Conservation (phyloP, 106 monocot genomes). For the Dendrobium catenatum region DNA sequence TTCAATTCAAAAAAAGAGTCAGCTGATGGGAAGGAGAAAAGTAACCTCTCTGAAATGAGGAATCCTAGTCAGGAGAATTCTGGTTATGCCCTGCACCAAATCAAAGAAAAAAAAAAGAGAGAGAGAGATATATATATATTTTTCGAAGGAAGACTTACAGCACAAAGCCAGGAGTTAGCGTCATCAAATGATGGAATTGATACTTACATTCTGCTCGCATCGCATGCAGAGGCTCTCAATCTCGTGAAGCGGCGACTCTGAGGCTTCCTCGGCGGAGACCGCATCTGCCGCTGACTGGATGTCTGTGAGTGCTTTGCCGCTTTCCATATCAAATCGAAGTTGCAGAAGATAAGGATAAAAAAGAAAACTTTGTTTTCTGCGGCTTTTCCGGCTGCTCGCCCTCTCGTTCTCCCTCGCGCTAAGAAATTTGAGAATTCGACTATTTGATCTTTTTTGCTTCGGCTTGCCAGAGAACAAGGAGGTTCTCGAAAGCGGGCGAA, state of each 20-base stretch:
- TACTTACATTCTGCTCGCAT: constrained; percentile 75
- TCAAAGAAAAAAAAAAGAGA: not conserved
- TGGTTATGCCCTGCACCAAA: constrained; percentile 65
- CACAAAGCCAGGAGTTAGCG: not conserved
- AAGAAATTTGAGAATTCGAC: not conserved
- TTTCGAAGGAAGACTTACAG: not conserved
- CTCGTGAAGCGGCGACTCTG: constrained; percentile 48
- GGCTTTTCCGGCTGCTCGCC: not conserved
- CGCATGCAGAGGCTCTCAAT: constrained; percentile 99
- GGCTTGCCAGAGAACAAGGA: not conserved
- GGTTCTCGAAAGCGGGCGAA: not conserved
- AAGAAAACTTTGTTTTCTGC: no score
- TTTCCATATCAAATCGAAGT: constrained; percentile 24
- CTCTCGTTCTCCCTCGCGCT: not conserved
- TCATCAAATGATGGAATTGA: not conserved
- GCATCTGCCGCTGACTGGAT: constrained; percentile 44
- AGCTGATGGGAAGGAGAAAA: not conserved
- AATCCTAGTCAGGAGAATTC: constrained; percentile 83
- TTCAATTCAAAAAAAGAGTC: constrained; percentile 1
- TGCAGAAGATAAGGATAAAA: not conserved
- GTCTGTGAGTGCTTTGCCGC: constrained; percentile 25
- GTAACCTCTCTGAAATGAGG: constrained; percentile 89
- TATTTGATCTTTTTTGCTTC: not conserved
- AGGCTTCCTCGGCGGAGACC: constrained; percentile 25
- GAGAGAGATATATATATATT: no score